Conservation (phyloP, 768 basidiomycete species). For the Pleurotus sapidus region DNA sequence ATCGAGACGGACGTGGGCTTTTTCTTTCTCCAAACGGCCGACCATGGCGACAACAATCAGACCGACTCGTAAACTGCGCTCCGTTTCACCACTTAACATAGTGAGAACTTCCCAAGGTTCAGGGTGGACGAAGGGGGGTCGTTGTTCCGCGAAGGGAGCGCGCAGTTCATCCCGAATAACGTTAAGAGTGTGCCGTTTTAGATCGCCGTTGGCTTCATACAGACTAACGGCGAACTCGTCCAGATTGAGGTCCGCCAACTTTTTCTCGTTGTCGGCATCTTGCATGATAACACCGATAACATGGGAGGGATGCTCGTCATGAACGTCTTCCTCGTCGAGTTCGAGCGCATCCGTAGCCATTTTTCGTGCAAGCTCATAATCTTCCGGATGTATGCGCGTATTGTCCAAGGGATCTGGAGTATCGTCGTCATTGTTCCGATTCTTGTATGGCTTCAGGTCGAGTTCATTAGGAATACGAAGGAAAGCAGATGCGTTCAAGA, state of each 20-base stretch:
- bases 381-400: slow-evolving; percentile 95
- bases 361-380: slow-evolving; percentile 96
- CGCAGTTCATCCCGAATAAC: slow-evolving; percentile 86
- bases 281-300: slow-evolving; percentile 85
- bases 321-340: slow-evolving; percentile 95
- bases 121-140: slow-evolving; percentile 62
- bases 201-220: slow-evolving; percentile 76
- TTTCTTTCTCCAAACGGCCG: slow-evolving; percentile 46
- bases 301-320: slow-evolving; percentile 88
- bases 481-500: slow-evolving; percentile 92
- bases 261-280: slow-evolving; percentile 73
- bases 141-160: slow-evolving; percentile 74
- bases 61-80: slow-evolving; percentile 70
- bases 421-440: slow-evolving; percentile 65
- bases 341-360: slow-evolving; percentile 98
- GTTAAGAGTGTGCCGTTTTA: slow-evolving; percentile 87
- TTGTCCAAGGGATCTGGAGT: slow-evolving; percentile 88
- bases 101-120: slow-evolving; percentile 80
- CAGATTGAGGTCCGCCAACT: slow-evolving; percentile 86
- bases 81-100: slow-evolving; percentile 94
- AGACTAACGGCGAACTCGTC: slow-evolving; percentile 96
- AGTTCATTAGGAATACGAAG: slow-evolving; percentile 78
- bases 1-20: slow-evolving; percentile 75
- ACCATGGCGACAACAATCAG: slow-evolving; percentile 80
- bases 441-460: slow-evolving; percentile 59